Evolutionary conservation across 257 asterid species (phyloP), one percentile per base, ranked within the genome.

Genomic region (Solanum tacnaense): DNA sequence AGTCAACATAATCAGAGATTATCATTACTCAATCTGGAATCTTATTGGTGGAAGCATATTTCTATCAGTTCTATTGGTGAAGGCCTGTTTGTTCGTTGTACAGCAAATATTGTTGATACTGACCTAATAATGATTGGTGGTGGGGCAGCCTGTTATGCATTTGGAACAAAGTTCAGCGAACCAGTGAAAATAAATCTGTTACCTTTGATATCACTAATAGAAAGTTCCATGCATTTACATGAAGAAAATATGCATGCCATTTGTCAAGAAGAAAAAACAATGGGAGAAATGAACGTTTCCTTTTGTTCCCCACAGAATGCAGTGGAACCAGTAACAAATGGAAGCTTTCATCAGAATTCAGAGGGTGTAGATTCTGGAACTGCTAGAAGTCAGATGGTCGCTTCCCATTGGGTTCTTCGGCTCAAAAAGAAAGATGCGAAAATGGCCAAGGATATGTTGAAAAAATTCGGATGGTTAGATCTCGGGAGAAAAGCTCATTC

Each of bases 91-190:
- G 98, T 97, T 89, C 98, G 99, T 41, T 94, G 99, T 91, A 91
- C 98, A 32, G 91, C 92, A 78, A 95, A 75, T 89, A 91, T 93
- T 35, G 88, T 95, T 32, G 98, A 96, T 74, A 91, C 93, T 90
- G 90, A 93, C 89, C 88, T 97, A 68, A 86, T 96, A 70, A 91
- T 96, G 91, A 89, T 95, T 89, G 99, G 99, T 88, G 99, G 99
- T 31, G 99, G 99, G 65, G 98, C 98, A 18, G 89, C 99, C 88
- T 97, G 99, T 92, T 97, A 96, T 88, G 99, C 99, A 82, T 97
- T 97, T 90, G 99, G 99, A 79, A 96, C 99, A 32, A 96, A 94
- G 92, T 97, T 97, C 96, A 96, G 95, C 70, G 95, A 90, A 89
- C 98, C 99, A 34, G 86, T 92, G 93, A 93, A 92, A 91, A 91